Evolutionary conservation across 176 grass and related monocot genomes (phyloP).

Genomic region (Oryza meyeriana): DNA sequence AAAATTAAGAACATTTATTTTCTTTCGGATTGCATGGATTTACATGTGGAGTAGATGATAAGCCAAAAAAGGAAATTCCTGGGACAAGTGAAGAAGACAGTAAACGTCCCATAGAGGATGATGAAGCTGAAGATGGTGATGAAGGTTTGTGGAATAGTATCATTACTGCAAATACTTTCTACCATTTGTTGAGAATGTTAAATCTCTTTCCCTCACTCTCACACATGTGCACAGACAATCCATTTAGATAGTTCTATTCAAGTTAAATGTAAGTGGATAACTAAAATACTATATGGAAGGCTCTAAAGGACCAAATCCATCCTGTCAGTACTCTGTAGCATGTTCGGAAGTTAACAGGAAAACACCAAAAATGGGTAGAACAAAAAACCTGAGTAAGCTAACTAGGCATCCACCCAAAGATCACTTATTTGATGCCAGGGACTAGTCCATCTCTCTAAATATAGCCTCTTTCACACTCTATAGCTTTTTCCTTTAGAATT

Average conservation of each 20-base stretch:
- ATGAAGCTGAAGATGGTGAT: neutral
- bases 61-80: conserved; percentile 36
- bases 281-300: neutral
- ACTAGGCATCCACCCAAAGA: neutral
- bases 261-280: neutral
- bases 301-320: neutral
- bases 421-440: too few species aligned
- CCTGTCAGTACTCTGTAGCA: neutral
- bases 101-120: conserved; percentile 4
- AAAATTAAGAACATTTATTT: neutral
- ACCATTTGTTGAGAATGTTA: neutral
- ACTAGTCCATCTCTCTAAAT: neutral
- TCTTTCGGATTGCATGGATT: conserved; percentile 83
- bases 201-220: neutral
- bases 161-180: neutral
- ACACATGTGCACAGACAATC: too few species aligned
- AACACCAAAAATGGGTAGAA: neutral
- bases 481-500: too few species aligned
- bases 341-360: neutral
- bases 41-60: conserved; percentile 91
- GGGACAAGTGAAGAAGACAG: conserved; percentile 40
- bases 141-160: conserved; percentile 45
- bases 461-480: too few species aligned
- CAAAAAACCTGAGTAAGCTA: neutral
- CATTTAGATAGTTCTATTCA: neutral